Evolutionary conservation across 2,329 filamentous ascomycete genomes (phyloP).

Genomic region (Aspergillus awamori): DNA sequence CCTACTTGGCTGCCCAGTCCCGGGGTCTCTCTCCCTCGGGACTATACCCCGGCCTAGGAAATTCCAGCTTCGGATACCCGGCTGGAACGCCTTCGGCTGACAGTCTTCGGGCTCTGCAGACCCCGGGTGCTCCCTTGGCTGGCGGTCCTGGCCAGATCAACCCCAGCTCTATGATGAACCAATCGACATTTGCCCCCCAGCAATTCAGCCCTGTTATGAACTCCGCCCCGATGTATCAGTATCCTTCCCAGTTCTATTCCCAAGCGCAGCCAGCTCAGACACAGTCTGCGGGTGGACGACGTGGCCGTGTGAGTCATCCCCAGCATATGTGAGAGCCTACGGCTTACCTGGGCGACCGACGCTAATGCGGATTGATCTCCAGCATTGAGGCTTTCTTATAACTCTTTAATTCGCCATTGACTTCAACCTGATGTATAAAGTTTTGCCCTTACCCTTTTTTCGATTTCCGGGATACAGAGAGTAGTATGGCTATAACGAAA

Average conservation of each 20-base stretch:
- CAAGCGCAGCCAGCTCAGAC: slow-evolving; percentile 48
- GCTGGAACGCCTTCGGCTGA: slow-evolving; percentile 34
- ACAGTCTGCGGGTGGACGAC: slow-evolving; percentile 53
- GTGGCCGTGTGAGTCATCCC: slow-evolving; percentile 55
- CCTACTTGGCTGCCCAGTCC: slow-evolving; percentile 53
- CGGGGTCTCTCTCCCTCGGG: slow-evolving; percentile 47
- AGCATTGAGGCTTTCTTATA: slow-evolving; percentile 38
- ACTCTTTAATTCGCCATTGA: slow-evolving; percentile 34
- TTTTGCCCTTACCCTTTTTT: slow-evolving; percentile 25
- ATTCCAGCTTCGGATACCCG: slow-evolving; percentile 48
- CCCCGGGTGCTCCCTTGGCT: slow-evolving; percentile 40
- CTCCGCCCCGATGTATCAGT: slow-evolving; percentile 53
- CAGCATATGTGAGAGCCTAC: slow-evolving; percentile 6
- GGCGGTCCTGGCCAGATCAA: slow-evolving; percentile 41
- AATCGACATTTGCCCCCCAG: slow-evolving; percentile 48
- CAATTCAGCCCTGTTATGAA: slow-evolving; percentile 51
- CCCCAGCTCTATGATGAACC: slow-evolving; percentile 51
- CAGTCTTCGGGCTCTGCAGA: slow-evolving; percentile 45
- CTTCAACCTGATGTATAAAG: slow-evolving; percentile 43
- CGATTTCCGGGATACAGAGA: slow-evolving; percentile 31
- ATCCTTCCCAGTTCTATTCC: slow-evolving; percentile 54
- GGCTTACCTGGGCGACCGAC: background rate
- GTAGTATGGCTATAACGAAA: slow-evolving; percentile 38
- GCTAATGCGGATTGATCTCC: slow-evolving; percentile 19
- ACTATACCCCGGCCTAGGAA: slow-evolving; percentile 51